A percentile compares a stretch with the other conserved stretches of the same genome.
Conservation (phyloP, 2,329 filamentous ascomycete species). For the Moelleriella libera region DNA sequence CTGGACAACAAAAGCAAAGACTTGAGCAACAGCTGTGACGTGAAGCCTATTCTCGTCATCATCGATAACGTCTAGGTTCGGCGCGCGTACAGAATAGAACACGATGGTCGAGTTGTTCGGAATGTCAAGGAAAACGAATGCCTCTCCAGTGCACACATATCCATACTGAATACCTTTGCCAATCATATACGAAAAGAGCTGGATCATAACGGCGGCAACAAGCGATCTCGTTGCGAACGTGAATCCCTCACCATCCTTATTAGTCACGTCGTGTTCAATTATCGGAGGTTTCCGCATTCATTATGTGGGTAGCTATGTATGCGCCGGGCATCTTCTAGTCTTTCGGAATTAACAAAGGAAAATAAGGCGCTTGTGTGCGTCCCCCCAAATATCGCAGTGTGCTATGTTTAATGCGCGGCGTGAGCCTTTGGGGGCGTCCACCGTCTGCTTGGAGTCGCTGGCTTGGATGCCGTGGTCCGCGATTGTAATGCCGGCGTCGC, state of each 20-base stretch:
- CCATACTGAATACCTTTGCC: constrained; percentile 18
- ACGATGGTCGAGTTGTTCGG: constrained; percentile 16
- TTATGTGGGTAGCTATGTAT: too few relatives aligned
- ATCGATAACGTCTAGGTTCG: constrained; percentile 17
- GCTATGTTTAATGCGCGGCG: too few relatives aligned
- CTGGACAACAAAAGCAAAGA: constrained; percentile 22
- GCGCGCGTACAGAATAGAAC: constrained; percentile 16
- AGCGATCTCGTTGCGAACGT: constrained; percentile 15
- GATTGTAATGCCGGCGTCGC: too few relatives aligned
- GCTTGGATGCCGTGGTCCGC: too few relatives aligned
- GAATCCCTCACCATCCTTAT: constrained; percentile 12
- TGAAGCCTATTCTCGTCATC: constrained; percentile 18
- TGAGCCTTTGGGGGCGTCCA: too few relatives aligned
- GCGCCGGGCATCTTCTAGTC: too few relatives aligned
- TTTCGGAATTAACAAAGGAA: too few relatives aligned
- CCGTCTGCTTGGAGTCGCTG: too few relatives aligned
- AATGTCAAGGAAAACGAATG: constrained; percentile 20
- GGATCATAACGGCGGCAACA: constrained; percentile 19
- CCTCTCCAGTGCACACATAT: constrained; percentile 19
- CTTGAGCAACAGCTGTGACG: constrained; percentile 20
- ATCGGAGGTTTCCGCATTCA: too few relatives aligned
- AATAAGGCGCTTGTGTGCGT: too few relatives aligned
- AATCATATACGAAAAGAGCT: constrained; percentile 26
- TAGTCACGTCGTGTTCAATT: constrained; percentile 12
- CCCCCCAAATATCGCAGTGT: too few relatives aligned